Evolutionary conservation across 805 yeast species (phyloP), one percentile per base, ranked within the genome.

Genomic region (Metschnikowia sp.): DNA sequence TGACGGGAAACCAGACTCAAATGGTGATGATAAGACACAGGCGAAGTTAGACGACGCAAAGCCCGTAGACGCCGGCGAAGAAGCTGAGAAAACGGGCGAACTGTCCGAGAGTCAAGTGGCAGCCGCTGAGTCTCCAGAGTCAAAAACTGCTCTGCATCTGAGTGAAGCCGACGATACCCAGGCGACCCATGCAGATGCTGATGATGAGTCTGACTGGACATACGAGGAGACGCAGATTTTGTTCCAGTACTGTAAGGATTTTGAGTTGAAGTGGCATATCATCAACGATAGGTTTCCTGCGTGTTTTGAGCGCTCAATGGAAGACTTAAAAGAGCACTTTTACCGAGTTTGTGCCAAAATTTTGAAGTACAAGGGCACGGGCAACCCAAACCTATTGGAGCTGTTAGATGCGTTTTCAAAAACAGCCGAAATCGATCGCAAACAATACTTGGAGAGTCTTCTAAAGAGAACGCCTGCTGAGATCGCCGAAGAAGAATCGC

Each of bases 401-500:
- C 75, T 83, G 28, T 74, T 94, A 59, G 75, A 69, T 38, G 63
- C 82, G 18, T 94, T 77, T 62, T 82, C 88, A 35, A 84, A 82
- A 56, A 75, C 77, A 7, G 82, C 80, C 54, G 99, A 94, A 63
- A 50, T 77, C 18, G 88, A 84, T 56, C 78, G 99, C 51, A 94
- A 94, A 57, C 79, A 79, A 43, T 92, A 92, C 61, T 68, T 94
- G 39, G 84, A 83, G 56, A 80, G 88, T 51, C 70, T 94, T 34
- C 73, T 92, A 37, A 82, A 82, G 33, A 74, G 99, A 55, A 82
- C 92, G 2, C 97, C 99, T 1, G 96, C 97, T 0, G 99, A 94
- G 63, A 88, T 94, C 39, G 98, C 98, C 0, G 99, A 94, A 69
- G 99, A 94, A 62, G 98, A 94, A 64, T 89, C 96, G 0, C 72